A percentile compares a stretch with the other conserved stretches of the same genome.
Conservation (phyloP, 192 early-diverging fungal species). For the Podochytrium sp. region DNA sequence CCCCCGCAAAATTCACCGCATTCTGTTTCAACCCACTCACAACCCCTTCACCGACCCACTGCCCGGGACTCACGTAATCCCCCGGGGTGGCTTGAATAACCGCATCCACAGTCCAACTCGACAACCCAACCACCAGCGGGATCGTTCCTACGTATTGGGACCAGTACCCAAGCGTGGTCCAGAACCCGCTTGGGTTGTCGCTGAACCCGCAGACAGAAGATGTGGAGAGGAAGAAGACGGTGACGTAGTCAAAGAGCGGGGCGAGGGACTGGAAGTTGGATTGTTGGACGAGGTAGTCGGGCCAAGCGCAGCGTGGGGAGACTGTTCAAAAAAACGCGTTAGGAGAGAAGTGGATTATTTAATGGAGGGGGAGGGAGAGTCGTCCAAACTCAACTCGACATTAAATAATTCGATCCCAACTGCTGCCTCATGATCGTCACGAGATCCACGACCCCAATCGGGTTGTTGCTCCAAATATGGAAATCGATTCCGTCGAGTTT, state of each 20-base stretch:
- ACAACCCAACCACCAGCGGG: constrained; percentile 28
- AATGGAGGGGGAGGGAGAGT: too few species aligned
- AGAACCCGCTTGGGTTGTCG: constrained; percentile 38
- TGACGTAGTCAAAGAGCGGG: constrained; percentile 26
- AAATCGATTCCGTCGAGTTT: constrained; percentile 65
- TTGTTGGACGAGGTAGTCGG: constrained; percentile 28
- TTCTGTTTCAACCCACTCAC: neutral
- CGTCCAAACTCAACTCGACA: too few species aligned
- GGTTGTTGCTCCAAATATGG: constrained; percentile 44
- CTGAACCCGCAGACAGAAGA: constrained; percentile 34
- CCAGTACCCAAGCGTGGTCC: constrained; percentile 27
- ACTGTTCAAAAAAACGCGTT: constrained; percentile 1
- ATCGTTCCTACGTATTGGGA: neutral
- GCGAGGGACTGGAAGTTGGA: neutral
- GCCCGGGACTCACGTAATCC: constrained; percentile 34
- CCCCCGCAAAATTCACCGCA: constrained; percentile 33
- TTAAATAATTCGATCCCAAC: constrained; percentile 26
- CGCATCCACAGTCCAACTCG: constrained; percentile 18
- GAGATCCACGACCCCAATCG: constrained; percentile 19
- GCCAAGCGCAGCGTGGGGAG: constrained; percentile 33
- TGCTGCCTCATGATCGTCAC: neutral
- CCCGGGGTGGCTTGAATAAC: constrained; percentile 28
- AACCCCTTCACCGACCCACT: constrained; percentile 1
- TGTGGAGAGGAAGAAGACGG: constrained; percentile 30
- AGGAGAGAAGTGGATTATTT: neutral